These are phyloP conservation scores for Mytilinidion resinicola DNA, from an alignment of 495 filamentous ascomycete genomes.

Conservation along the genomic window DNA sequence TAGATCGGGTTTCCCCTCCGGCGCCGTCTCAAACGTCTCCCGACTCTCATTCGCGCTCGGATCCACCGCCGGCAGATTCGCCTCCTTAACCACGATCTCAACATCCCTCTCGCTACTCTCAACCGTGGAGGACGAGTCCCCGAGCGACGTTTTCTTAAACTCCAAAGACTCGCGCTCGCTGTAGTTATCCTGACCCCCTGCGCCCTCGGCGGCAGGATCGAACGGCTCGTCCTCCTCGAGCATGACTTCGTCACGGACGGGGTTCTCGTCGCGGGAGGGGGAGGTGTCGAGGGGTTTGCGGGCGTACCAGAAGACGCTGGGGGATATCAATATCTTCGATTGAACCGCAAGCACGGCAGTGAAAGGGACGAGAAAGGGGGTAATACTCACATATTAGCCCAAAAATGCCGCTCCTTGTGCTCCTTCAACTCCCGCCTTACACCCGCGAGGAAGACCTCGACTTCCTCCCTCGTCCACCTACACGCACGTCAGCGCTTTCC, in stretches of 20 bases:
- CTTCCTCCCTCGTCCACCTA: conserved; percentile 30
- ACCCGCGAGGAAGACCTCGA: conserved; percentile 32
- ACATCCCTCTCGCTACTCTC: no score
- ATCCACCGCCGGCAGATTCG: no score
- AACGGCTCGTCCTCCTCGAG: not conserved
- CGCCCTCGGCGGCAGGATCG: not conserved
- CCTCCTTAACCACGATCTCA: no score
- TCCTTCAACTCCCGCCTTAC: conserved; percentile 30
- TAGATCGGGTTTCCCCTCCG: no score
- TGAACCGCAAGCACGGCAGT: not conserved
- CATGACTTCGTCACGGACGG: not conserved
- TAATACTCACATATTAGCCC: conserved; percentile 15
- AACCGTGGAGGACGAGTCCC: no score
- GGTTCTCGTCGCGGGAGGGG: not conserved
- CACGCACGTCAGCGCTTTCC: not conserved
- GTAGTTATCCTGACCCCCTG: no score
- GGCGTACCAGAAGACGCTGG: not conserved
- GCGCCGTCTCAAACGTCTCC: no score
- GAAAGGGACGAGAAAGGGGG: not conserved
- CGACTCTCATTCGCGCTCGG: no score
- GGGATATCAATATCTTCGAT: not conserved
- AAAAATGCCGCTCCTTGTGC: conserved; percentile 21
- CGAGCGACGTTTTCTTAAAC: no score
- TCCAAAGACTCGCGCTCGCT: no score
- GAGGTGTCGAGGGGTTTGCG: not conserved